Evolutionary conservation across 164 flowering plant genomes (phyloP).

Genomic region (Malania oleifera): DNA sequence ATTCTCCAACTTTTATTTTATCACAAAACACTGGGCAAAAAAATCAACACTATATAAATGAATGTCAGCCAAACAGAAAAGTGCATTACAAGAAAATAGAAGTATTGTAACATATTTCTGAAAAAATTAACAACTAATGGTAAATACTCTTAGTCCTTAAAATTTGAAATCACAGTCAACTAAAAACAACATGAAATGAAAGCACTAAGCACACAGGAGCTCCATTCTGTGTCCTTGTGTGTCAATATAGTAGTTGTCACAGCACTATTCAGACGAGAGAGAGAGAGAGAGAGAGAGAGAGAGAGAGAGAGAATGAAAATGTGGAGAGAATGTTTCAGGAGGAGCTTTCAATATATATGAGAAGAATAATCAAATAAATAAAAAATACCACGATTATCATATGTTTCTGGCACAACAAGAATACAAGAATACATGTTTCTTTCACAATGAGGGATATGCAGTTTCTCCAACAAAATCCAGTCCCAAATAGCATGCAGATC

Average conservation of each 20-base stretch:
- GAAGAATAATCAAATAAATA: neutral
- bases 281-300: neutral
- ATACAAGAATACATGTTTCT: conserved; percentile 75
- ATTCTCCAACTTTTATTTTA: too few species aligned
- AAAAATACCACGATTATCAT: conserved; percentile 86
- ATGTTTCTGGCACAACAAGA: conserved; percentile 89
- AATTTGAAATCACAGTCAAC: neutral
- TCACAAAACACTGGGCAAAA: too few species aligned
- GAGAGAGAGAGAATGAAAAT: neutral
- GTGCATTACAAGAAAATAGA: too few species aligned
- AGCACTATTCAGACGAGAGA: neutral
- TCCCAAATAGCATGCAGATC: conserved; percentile 90
- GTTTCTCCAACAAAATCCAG: conserved; percentile 80
- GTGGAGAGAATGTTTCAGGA: neutral
- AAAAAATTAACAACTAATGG: too few species aligned
- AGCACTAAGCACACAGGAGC: neutral
- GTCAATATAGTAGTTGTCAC: neutral
- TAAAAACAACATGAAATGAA: neutral
- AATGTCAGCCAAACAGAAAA: too few species aligned
- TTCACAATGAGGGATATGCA: conserved; percentile 57
- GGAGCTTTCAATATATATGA: neutral
- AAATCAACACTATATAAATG: too few species aligned
- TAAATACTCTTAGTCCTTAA: too few species aligned
- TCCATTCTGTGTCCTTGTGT: neutral
- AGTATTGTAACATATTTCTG: too few species aligned